Conservation (phyloP, 2,329 filamentous ascomycete species). For the Basipetospora chlamydospora region DNA sequence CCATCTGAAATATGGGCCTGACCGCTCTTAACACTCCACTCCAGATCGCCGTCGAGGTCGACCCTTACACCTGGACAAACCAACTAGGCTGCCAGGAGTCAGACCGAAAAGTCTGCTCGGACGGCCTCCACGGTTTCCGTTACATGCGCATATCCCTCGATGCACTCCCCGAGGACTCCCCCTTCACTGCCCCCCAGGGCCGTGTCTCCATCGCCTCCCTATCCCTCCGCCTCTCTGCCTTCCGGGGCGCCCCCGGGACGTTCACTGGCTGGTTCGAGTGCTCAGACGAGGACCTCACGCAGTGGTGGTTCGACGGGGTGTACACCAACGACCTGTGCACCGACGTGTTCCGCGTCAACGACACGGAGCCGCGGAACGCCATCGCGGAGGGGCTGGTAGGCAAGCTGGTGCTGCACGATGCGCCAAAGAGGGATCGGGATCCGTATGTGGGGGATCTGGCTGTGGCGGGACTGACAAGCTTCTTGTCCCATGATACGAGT, state of each 20-base stretch:
- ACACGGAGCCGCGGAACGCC: slow-evolving; percentile 32
- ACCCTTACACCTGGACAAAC: slow-evolving; percentile 29
- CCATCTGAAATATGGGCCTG: too few species aligned
- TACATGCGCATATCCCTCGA: slow-evolving; percentile 34
- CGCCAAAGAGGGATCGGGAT: slow-evolving; percentile 36
- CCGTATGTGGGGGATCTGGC: slow-evolving; percentile 38
- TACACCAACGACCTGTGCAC: slow-evolving; percentile 37
- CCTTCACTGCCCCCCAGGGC: slow-evolving; percentile 27
- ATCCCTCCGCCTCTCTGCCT: slow-evolving; percentile 27
- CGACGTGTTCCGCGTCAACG: slow-evolving; percentile 28
- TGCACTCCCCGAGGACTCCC: slow-evolving; percentile 26
- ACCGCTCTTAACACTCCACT: too few species aligned
- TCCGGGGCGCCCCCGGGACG: slow-evolving; percentile 30
- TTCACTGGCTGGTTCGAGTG: slow-evolving; percentile 38
- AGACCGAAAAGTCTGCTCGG: slow-evolving; percentile 27
- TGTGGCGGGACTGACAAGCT: slow-evolving; percentile 31
- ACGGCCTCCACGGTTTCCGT: slow-evolving; percentile 38
- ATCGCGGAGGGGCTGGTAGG: slow-evolving; percentile 26
- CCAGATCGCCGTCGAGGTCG: slow-evolving; percentile 27
- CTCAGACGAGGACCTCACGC: slow-evolving; percentile 30
- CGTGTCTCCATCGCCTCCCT: slow-evolving; percentile 27
- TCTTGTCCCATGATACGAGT: slow-evolving; percentile 28
- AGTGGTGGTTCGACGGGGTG: slow-evolving; percentile 38
- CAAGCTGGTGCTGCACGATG: slow-evolving; percentile 33
- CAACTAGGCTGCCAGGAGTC: slow-evolving; percentile 26